Conservation (phyloP, 495 filamentous ascomycete species). For the Schizothecium vesticola region DNA sequence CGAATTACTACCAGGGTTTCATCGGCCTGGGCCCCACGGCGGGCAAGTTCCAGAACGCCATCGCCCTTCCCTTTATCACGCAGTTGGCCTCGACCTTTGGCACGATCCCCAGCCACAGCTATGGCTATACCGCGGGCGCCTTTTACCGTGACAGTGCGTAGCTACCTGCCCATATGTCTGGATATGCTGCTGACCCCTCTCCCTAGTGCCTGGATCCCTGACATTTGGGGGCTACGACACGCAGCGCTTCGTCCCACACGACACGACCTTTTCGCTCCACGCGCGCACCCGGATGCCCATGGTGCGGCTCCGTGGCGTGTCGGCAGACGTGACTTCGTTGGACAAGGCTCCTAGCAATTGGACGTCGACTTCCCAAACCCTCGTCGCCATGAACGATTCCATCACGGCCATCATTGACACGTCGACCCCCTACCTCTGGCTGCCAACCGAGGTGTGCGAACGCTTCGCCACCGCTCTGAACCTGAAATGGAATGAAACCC, state of each 20-base stretch:
- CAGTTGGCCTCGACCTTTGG: constrained; percentile 47
- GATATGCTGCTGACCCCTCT: constrained; percentile 18
- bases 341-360: constrained; percentile 37
- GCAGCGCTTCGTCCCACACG: constrained; percentile 51
- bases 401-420: constrained; percentile 57
- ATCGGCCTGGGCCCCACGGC: constrained; percentile 51
- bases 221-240: constrained; percentile 61
- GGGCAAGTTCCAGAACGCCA: constrained; percentile 32
- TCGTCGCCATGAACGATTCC: constrained; percentile 43
- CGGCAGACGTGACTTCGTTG: constrained; percentile 39
- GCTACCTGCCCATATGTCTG: background rate
- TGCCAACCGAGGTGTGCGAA: constrained; percentile 56
- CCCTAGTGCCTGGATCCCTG: constrained; percentile 43
- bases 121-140: constrained; percentile 64
- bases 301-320: constrained; percentile 52
- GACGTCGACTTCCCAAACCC: constrained; percentile 31
- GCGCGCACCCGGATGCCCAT: constrained; percentile 41
- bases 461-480: constrained; percentile 56
- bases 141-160: constrained; percentile 47
- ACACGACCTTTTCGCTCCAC: constrained; percentile 50
- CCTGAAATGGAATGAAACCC: constrained; percentile 50
- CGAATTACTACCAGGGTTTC: constrained; percentile 51
- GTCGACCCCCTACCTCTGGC: constrained; percentile 63
- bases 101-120: constrained; percentile 55
- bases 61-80: constrained; percentile 33